A percentile compares a stretch with the other conserved stretches of the same genome.
These are phyloP conservation scores for Gossypium laxum DNA, from an alignment of 441 rosid species.

Conservation along the genomic window DNA sequence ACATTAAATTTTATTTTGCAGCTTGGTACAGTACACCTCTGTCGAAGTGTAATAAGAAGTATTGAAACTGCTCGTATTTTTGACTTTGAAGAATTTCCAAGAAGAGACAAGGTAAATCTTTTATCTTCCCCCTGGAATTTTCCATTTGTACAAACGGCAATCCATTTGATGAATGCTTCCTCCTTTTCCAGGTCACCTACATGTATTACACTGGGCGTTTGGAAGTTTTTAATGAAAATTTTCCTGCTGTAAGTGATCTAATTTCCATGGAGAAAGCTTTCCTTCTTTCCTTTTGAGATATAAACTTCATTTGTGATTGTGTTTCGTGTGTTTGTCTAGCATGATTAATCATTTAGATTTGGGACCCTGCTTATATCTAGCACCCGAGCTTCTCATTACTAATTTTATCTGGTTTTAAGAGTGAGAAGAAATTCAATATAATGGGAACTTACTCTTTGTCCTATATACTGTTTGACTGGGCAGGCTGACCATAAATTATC, in stretches of 20 bases:
- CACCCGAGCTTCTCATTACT: neutral
- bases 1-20: constrained; percentile 26
- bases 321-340: neutral
- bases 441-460: neutral
- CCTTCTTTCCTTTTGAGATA: neutral
- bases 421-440: neutral
- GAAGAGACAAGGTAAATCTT: constrained; percentile 66
- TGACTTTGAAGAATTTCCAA: constrained; percentile 91
- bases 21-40: constrained; percentile 95
- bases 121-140: neutral
- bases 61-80: constrained; percentile 92
- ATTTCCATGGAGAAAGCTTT: neutral
- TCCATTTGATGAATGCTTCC: constrained; percentile 13
- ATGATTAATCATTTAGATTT: neutral
- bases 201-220: constrained; percentile 96
- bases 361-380: neutral
- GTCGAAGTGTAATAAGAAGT: constrained; percentile 93
- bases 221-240: constrained; percentile 95
- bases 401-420: neutral
- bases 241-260: constrained; percentile 54
- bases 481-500: constrained; percentile 94
- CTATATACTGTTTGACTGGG: constrained; percentile 17
- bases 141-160: neutral
- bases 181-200: constrained; percentile 65
- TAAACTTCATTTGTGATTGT: neutral